Evolutionary conservation across 331 rosid genomes (phyloP).

Genomic region (Prunus yedoensis): DNA sequence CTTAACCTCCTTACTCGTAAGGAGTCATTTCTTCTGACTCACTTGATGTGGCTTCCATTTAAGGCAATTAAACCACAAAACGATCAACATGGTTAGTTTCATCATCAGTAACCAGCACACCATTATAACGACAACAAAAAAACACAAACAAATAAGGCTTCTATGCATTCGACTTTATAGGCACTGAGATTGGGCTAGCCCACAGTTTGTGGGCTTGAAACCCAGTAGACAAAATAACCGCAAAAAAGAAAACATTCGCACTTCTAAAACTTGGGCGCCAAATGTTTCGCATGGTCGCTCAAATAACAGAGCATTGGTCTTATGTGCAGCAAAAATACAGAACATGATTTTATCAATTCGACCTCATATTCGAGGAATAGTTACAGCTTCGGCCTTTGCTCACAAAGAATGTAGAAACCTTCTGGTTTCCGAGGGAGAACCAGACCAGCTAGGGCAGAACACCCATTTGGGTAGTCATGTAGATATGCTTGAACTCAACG

Average conservation of each 20-base stretch:
- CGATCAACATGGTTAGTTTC: too few species aligned
- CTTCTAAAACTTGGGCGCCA: not conserved
- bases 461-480: constrained; percentile 27
- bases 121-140: too few species aligned
- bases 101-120: too few species aligned
- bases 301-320: constrained; percentile 22
- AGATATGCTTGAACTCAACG: constrained; percentile 44
- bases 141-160: too few species aligned
- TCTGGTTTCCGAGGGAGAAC: constrained; percentile 10
- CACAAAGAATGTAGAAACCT: constrained; percentile 20
- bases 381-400: constrained; percentile 27
- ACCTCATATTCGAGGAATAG: constrained; percentile 28
- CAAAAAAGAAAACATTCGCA: not conserved
- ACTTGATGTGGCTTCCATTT: too few species aligned
- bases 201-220: not conserved
- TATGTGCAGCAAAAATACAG: not conserved
- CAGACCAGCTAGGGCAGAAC: constrained; percentile 19
- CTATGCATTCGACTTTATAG: too few species aligned
- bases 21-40: too few species aligned
- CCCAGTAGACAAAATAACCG: not conserved
- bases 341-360: constrained; percentile 25
- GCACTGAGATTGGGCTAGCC: not conserved
- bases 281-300: not conserved
- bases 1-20: too few species aligned
- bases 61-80: too few species aligned